Evolutionary conservation across 192 early-diverging fungal genomes (phyloP).

Genomic region (Mortierella hygrophila): DNA sequence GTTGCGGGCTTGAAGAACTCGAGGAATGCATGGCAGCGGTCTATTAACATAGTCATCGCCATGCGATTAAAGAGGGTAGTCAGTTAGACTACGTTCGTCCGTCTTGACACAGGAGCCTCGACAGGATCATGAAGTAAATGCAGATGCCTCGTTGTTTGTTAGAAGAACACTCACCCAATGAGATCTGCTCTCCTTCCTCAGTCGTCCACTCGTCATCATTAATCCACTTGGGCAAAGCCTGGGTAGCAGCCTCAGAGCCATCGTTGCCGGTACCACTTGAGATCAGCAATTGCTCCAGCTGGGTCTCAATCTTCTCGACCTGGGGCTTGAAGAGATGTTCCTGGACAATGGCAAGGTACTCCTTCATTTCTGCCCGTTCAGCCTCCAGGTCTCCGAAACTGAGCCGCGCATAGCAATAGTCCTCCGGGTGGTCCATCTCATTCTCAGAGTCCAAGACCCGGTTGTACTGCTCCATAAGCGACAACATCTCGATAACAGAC

Average conservation of each 20-base stretch:
- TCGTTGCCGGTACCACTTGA: background rate
- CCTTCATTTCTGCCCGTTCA: slow-evolving; percentile 59
- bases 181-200: background rate
- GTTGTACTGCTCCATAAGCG: slow-evolving; percentile 59
- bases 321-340: slow-evolving; percentile 61
- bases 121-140: background rate
- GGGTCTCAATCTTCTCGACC: slow-evolving; percentile 40
- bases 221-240: slow-evolving; percentile 48
- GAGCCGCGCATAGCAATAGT: slow-evolving; percentile 62
- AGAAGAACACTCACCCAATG: slow-evolving; percentile 25
- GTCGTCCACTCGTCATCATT: slow-evolving; percentile 20
- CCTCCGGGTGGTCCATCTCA: slow-evolving; percentile 49
- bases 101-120: background rate
- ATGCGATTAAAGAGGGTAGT: background rate
- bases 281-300: slow-evolving; percentile 33
- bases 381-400: slow-evolving; percentile 58
- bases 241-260: background rate
- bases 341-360: slow-evolving; percentile 63
- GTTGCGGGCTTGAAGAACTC: slow-evolving; percentile 52
- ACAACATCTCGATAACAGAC: slow-evolving; percentile 62
- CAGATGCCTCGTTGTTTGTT: background rate
- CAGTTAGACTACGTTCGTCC: background rate
- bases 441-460: slow-evolving; percentile 52
- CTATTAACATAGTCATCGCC: slow-evolving; percentile 18
- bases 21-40: slow-evolving; percentile 65